Evolutionary conservation across 2,329 filamentous ascomycete genomes (phyloP).

Genomic region (Tricladium varicosporioides): DNA sequence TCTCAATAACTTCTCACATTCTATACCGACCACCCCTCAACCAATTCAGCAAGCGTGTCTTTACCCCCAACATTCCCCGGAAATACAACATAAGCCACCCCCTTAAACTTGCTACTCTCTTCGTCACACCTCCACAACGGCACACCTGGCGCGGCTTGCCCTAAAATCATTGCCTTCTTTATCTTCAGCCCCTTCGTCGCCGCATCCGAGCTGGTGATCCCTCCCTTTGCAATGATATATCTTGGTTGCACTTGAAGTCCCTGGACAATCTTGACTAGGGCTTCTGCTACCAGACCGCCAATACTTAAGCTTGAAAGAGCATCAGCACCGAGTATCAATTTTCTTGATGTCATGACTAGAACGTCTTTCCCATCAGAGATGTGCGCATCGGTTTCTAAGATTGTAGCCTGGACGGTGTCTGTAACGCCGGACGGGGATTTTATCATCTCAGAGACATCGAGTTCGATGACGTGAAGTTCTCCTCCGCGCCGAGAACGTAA

Average conservation of each 20-base stretch:
- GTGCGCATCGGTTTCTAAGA: constrained; percentile 33
- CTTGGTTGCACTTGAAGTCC: constrained; percentile 46
- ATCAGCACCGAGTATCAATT: constrained; percentile 48
- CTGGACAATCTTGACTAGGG: constrained; percentile 49
- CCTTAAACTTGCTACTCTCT: constrained; percentile 26
- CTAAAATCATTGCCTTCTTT: constrained; percentile 52
- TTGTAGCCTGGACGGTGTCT: neutral
- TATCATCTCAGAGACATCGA: constrained; percentile 48
- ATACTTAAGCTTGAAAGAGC: constrained; percentile 53
- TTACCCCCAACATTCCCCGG: constrained; percentile 55
- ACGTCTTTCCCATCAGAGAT: constrained; percentile 49
- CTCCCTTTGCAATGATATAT: constrained; percentile 58
- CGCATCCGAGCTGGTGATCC: constrained; percentile 58
- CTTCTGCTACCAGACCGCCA: constrained; percentile 48
- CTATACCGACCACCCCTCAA: constrained; percentile 12
- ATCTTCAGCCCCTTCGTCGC: constrained; percentile 55
- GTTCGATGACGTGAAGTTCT: constrained; percentile 35
- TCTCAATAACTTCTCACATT: too few species aligned
- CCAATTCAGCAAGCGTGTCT: constrained; percentile 18
- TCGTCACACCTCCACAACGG: constrained; percentile 56
- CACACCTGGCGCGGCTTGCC: constrained; percentile 56
- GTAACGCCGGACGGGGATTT: neutral
- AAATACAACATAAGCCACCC: constrained; percentile 57
- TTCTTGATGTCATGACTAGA: constrained; percentile 57
- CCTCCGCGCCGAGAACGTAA: constrained; percentile 37